These are phyloP conservation scores for Amanita fuliginea DNA, from an alignment of 768 basidiomycete genomes.

Conservation along the genomic window DNA sequence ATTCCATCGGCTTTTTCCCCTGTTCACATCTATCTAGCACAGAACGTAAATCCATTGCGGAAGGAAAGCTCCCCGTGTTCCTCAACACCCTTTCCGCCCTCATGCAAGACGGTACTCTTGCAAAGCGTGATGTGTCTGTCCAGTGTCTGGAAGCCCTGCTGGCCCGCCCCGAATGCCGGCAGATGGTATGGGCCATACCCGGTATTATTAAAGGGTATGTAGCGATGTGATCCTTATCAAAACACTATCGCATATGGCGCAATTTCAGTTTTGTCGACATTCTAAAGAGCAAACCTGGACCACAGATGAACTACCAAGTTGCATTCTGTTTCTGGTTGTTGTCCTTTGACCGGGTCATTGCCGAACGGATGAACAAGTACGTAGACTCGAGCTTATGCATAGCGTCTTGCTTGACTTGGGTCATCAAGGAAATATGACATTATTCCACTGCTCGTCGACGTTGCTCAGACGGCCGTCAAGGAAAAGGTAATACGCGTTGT, in stretches of 20 bases:
- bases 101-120: constrained; percentile 44
- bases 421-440: constrained; percentile 78
- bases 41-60: background rate
- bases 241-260: background rate
- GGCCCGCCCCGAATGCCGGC: constrained; percentile 69
- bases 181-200: constrained; percentile 69
- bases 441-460: constrained; percentile 71
- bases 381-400: constrained; percentile 12
- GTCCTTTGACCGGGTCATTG: constrained; percentile 80
- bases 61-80: constrained; percentile 39
- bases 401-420: background rate
- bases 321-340: constrained; percentile 90
- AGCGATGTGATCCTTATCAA: background rate
- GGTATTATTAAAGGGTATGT: constrained; percentile 59
- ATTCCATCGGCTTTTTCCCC: background rate
- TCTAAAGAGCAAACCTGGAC: constrained; percentile 67
- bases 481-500: constrained; percentile 95
- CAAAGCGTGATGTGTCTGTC: constrained; percentile 82
- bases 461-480: constrained; percentile 85
- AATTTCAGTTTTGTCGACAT: constrained; percentile 68
- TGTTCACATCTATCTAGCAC: constrained; percentile 2
- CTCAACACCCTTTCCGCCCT: constrained; percentile 47
- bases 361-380: constrained; percentile 81
- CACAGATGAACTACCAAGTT: constrained; percentile 95
- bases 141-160: constrained; percentile 85